These are phyloP conservation scores for Penicillium sp. DNA, from an alignment of 2,329 filamentous ascomycete genomes.

Conservation along the genomic window DNA sequence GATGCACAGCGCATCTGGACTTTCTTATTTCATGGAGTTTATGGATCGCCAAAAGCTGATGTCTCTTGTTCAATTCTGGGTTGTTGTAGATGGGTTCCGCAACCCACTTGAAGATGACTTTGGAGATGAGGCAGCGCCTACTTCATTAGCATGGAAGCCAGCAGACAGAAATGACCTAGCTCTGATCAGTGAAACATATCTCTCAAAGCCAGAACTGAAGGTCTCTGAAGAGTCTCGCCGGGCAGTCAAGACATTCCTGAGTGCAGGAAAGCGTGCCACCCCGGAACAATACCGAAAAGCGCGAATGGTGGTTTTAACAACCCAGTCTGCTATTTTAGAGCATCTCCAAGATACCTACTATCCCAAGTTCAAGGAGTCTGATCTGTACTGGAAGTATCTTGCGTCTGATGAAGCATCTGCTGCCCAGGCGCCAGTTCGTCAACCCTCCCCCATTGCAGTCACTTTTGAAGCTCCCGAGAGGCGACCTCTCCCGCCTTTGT, in stretches of 20 bases:
- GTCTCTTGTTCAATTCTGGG: constrained; percentile 91
- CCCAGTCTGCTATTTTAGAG: constrained; percentile 74
- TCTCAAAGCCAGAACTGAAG: constrained; percentile 71
- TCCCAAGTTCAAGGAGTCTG: constrained; percentile 78
- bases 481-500: constrained; percentile 38
- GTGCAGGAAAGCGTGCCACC: constrained; percentile 65
- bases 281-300: constrained; percentile 74
- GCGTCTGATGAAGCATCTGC: constrained; percentile 63
- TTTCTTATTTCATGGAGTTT: constrained; percentile 99
- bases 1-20: constrained; percentile 76
- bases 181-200: constrained; percentile 83
- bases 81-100: constrained; percentile 91
- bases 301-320: constrained; percentile 67
- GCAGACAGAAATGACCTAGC: constrained; percentile 79
- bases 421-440: constrained; percentile 16
- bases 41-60: constrained; percentile 89
- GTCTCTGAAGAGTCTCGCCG: constrained; percentile 61
- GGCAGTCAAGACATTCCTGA: constrained; percentile 67
- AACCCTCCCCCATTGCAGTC: constrained; percentile 14
- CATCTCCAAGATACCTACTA: constrained; percentile 75
- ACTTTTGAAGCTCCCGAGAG: constrained; percentile 28
- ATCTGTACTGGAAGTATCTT: constrained; percentile 91
- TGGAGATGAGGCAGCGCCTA: constrained; percentile 58
- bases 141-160: constrained; percentile 63
- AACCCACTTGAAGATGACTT: constrained; percentile 84